phyloP scores from a whole-genome alignment of 2,329 filamentous ascomycete genomes.

The Hypoxylon sp. region DNA sequence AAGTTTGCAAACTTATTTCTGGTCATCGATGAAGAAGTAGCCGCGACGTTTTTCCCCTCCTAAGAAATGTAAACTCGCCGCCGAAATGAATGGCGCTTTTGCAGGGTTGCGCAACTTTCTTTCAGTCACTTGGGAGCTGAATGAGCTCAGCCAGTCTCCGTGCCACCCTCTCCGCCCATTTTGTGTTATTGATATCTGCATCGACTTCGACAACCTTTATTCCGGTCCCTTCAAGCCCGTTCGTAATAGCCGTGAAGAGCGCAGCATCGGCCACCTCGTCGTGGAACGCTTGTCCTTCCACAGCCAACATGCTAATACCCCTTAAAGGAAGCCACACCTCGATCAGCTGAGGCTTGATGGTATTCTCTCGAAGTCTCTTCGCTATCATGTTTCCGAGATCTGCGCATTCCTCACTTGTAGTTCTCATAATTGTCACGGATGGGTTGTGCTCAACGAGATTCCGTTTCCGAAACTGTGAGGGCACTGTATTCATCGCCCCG shows the following conservation, averaged over 20 bases:
- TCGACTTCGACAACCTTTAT: conserved; percentile 63
- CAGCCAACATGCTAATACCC: conserved; percentile 71
- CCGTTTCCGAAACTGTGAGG: conserved; percentile 63
- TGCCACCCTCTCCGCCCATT: conserved; percentile 43
- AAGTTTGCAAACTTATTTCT: background rate
- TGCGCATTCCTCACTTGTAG: conserved; percentile 66
- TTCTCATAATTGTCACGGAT: conserved; percentile 74
- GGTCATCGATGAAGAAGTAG: background rate
- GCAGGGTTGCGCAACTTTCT: background rate
- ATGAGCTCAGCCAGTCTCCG: conserved; percentile 41
- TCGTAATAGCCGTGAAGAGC: conserved; percentile 64
- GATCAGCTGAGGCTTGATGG: conserved; percentile 56
- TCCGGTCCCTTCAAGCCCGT: conserved; percentile 60
- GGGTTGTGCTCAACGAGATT: conserved; percentile 74
- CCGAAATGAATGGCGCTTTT: background rate
- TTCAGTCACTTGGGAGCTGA: conserved; percentile 8
- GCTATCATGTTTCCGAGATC: conserved; percentile 68
- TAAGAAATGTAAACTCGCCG: background rate
- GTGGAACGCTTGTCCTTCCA: conserved; percentile 65
- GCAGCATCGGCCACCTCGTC: conserved; percentile 57
- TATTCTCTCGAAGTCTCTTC: conserved; percentile 60
- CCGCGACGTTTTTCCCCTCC: background rate
- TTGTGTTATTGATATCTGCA: conserved; percentile 64
- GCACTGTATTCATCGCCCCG: conserved; percentile 51
- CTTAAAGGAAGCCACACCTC: conserved; percentile 70